These are phyloP conservation scores for Solidago caesia DNA, from an alignment of 129 eudicot species.

Conservation along the genomic window DNA sequence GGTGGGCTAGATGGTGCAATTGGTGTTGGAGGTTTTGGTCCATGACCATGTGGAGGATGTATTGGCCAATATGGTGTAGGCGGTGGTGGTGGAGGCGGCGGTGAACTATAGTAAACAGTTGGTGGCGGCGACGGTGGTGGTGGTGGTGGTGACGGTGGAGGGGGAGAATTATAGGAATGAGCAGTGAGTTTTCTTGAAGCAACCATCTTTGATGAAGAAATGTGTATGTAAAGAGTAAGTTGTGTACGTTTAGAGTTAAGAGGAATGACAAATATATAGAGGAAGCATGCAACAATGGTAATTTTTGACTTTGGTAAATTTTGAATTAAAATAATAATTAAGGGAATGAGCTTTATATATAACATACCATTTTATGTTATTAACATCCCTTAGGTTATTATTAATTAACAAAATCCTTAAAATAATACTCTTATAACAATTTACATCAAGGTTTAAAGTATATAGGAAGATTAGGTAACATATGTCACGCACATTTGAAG, in stretches of 20 bases:
- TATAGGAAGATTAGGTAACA: too few relatives aligned
- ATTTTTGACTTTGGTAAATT: neutral
- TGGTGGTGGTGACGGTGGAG: neutral
- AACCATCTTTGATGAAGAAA: conserved; percentile 13
- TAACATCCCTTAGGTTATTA: too few relatives aligned
- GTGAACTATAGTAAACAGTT: neutral
- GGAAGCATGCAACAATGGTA: neutral
- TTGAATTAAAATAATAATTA: neutral
- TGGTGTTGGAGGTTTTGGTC: conserved; percentile 31
- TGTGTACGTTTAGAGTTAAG: neutral
- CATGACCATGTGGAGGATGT: conserved; percentile 18
- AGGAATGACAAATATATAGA: neutral
- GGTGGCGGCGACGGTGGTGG: neutral
- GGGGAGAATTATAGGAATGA: neutral
- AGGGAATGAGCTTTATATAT: too few relatives aligned
- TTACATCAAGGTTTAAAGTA: too few relatives aligned
- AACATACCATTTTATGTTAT: too few relatives aligned
- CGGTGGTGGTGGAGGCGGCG: conserved; percentile 3
- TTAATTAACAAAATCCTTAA: too few relatives aligned
- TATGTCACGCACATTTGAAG: too few relatives aligned
- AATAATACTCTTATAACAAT: too few relatives aligned
- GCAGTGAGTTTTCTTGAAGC: conserved; percentile 12
- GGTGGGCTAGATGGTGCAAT: conserved; percentile 23
- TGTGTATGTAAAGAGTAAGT: conserved; percentile 6
- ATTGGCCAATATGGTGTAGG: conserved; percentile 23